phyloP scores from a whole-genome alignment of 371 early-diverging fungal genomes.

The Saksenaea vasiformis region DNA sequence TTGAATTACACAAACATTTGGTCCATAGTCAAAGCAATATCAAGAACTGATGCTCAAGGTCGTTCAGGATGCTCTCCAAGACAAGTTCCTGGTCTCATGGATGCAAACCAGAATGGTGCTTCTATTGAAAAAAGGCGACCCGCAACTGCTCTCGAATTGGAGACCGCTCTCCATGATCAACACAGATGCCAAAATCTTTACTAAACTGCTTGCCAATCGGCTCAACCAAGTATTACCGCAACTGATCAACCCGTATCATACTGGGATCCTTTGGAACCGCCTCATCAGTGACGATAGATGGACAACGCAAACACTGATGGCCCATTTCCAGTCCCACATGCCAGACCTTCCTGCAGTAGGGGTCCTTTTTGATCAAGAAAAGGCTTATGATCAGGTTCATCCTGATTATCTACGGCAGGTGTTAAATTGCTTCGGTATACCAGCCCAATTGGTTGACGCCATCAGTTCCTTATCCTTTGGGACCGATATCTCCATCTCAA shows the following conservation, averaged over 20 bases:
- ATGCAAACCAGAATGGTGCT: conserved; percentile 23
- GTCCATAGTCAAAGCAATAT: neutral
- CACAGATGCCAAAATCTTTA: conserved; percentile 14
- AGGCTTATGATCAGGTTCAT: no score
- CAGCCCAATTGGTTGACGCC: no score
- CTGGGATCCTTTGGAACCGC: neutral
- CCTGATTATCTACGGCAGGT: no score
- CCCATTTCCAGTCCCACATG: no score
- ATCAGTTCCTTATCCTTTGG: no score
- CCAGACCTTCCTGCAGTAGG: no score
- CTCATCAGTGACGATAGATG: neutral
- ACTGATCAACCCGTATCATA: conserved; percentile 14
- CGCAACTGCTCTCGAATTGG: conserved; percentile 20
- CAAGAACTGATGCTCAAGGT: conserved; percentile 12
- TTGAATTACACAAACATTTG: conserved; percentile 21
- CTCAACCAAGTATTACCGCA: neutral
- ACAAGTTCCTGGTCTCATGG: conserved; percentile 14
- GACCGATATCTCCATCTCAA: no score
- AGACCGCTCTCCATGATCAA: conserved; percentile 24
- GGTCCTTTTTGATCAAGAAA: no score
- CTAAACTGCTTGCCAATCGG: conserved; percentile 13
- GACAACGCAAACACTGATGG: neutral
- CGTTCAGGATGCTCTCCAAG: conserved; percentile 11
- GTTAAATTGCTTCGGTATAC: no score
- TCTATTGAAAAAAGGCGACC: conserved; percentile 36